Base-by-base conservation (phyloP, 2,329 filamentous ascomycete genomes). In the Aspergillus sergii region DNA sequence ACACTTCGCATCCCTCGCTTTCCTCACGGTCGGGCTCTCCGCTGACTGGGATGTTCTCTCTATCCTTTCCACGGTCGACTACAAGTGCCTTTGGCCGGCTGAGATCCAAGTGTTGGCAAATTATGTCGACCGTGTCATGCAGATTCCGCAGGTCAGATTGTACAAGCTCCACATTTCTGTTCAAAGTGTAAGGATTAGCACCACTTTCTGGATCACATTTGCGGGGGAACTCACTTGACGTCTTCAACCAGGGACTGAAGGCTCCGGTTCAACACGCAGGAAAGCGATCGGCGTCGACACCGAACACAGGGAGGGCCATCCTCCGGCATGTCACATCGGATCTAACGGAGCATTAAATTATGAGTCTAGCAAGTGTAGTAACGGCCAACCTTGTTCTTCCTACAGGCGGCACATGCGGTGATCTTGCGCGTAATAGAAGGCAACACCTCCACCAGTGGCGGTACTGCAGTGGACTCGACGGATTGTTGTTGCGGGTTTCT, bases 181-280 rank as follows among this genome's bases (percentile, higher is more conserved):
- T 10, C 7, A 4, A 8, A n/a, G 2, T 3, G 39, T n/a, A 3
- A n/a, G 19, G 16, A 3, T 41, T 9, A 10, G 5, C 0, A 41
- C 3, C 16, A 1, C 16, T 1, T 9, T n/a, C 39, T n/a, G 5
- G 7, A 10, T n/a, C 19, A n/a, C 39, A n/a, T 9, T 10, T 41
- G 16, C 16, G 3, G 16, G 34, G 19, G 39, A n/a, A 10, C 39
- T 41, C 16, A 41, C 39, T 41, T 41, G 16, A 41, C 39, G 4
- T 41, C 39, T n/a, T 41, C 39, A 9, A 41, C 39, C 39, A 41
- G 71, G 2, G 80, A 81, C 64, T 78, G 76, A 55, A 78, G 70
- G 57, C 80, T 82, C 58, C 82, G 82, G 66, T 83, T 83, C 43
- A 83, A 69, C 7, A 82, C 78, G 64, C 82, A 83, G 11, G 80